Evolutionary conservation across 805 yeast species (phyloP).

Genomic region (Pichia thaimueangensis): DNA sequence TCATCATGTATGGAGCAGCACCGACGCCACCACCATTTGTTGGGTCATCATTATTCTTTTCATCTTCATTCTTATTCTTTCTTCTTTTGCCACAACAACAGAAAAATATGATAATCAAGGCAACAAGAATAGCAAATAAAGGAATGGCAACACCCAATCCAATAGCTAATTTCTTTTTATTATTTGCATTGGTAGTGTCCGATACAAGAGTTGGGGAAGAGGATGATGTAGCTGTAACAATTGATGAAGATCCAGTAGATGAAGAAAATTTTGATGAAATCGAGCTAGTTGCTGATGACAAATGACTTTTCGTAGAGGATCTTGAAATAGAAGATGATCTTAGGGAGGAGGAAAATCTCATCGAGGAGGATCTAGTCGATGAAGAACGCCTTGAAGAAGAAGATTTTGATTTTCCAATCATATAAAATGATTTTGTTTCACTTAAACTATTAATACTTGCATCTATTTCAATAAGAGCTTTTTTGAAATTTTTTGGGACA

Average conservation of each 20-base stretch:
- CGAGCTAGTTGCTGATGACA: conserved; percentile 25
- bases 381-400: conserved; percentile 24
- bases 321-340: conserved; percentile 15
- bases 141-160: conserved; percentile 90
- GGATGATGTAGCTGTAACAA: conserved; percentile 25
- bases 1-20: conserved; percentile 26
- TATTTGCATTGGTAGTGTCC: conserved; percentile 11
- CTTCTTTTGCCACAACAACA: conserved; percentile 47
- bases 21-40: background rate
- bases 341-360: conserved; percentile 17
- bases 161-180: conserved; percentile 60
- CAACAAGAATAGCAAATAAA: conserved; percentile 41
- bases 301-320: conserved; percentile 20
- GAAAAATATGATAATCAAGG: conserved; percentile 43
- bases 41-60: conserved; percentile 18
- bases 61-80: conserved; percentile 29
- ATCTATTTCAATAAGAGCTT: conserved; percentile 37
- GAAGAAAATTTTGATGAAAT: conserved; percentile 25
- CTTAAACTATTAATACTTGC: conserved; percentile 29
- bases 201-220: conserved; percentile 24
- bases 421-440: conserved; percentile 41
- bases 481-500: conserved; percentile 47
- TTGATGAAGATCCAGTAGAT: conserved; percentile 26
- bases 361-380: conserved; percentile 12
- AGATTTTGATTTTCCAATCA: conserved; percentile 42